A percentile compares a stretch with the other conserved stretches of the same genome.
These are phyloP conservation scores for Cryphonectria nitschkei DNA, from an alignment of 2,329 filamentous ascomycete genomes.

Conservation along the genomic window DNA sequence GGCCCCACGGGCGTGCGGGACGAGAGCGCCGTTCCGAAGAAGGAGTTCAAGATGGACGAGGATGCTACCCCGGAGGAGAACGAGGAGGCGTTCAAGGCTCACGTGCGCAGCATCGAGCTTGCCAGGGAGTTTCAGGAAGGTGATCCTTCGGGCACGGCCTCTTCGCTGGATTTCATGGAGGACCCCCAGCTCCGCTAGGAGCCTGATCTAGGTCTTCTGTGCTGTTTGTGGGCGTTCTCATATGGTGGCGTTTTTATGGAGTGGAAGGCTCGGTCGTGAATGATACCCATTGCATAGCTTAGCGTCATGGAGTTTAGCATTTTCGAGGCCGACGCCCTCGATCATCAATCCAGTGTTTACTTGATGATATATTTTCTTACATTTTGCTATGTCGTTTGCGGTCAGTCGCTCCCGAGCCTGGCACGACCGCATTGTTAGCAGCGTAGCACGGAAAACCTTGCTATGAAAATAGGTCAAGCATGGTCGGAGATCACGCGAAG, in stretches of 20 bases:
- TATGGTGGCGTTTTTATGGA: neutral
- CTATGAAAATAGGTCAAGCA: neutral
- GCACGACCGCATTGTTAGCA: neutral
- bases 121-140: slow-evolving; percentile 7
- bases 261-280: slow-evolving; percentile 13
- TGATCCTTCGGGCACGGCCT: slow-evolving; percentile 23
- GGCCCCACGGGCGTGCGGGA: slow-evolving; percentile 37
- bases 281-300: slow-evolving; percentile 15
- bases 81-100: slow-evolving; percentile 38
- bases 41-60: slow-evolving; percentile 38
- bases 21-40: slow-evolving; percentile 35
- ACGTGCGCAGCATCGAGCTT: slow-evolving; percentile 36
- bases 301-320: neutral
- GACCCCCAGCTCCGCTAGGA: slow-evolving; percentile 25
- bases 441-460: neutral
- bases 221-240: neutral
- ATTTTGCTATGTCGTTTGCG: neutral
- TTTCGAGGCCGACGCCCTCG: slow-evolving; percentile 4
- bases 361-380: neutral
- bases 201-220: neutral
- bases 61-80: slow-evolving; percentile 40
- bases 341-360: neutral
- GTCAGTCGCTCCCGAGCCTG: neutral
- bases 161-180: slow-evolving; percentile 32
- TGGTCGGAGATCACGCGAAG: neutral